A percentile compares a stretch with the other conserved stretches of the same genome.
These are phyloP conservation scores for Allium cepa DNA, from an alignment of 106 monocot species.

Conservation along the genomic window DNA sequence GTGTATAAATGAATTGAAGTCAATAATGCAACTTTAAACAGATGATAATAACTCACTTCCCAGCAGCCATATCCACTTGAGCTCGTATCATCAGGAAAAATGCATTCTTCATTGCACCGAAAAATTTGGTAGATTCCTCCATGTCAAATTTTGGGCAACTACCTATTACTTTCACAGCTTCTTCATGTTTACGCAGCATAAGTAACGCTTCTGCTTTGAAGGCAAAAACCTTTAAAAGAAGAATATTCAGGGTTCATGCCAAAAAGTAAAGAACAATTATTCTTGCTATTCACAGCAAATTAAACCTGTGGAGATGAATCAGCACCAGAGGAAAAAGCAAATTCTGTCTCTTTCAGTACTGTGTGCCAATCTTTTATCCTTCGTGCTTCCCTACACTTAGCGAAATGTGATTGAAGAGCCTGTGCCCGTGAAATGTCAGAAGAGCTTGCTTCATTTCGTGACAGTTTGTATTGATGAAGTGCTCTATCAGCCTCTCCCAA, in stretches of 20 bases:
- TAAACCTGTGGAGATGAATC: conserved; percentile 27
- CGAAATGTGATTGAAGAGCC: conserved; percentile 15
- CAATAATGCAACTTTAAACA: no score
- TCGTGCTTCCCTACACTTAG: conserved; percentile 26
- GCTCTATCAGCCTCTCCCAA: conserved; percentile 35
- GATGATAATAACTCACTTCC: conserved; percentile 36
- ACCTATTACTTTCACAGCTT: conserved; percentile 38
- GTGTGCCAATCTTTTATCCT: conserved; percentile 31
- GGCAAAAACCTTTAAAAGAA: conserved; percentile 48
- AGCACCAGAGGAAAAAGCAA: conserved; percentile 44
- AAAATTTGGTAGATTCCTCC: conserved; percentile 36
- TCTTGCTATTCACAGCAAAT: not conserved
- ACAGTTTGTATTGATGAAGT: conserved; percentile 32
- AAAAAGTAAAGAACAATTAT: not conserved
- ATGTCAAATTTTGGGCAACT: conserved; percentile 39
- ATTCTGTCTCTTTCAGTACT: conserved; percentile 21
- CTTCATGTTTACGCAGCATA: conserved; percentile 60
- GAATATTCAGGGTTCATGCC: not conserved
- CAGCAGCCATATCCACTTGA: conserved; percentile 59
- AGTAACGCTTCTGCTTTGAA: conserved; percentile 69
- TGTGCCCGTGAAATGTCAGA: conserved; percentile 15
- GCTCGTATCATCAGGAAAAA: conserved; percentile 53
- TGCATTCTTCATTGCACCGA: conserved; percentile 27
- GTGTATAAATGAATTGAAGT: no score
- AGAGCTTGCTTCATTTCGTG: conserved; percentile 10